Base-by-base conservation (phyloP, 2,329 filamentous ascomycete genomes). In the Pseudocercospora vitis region DNA sequence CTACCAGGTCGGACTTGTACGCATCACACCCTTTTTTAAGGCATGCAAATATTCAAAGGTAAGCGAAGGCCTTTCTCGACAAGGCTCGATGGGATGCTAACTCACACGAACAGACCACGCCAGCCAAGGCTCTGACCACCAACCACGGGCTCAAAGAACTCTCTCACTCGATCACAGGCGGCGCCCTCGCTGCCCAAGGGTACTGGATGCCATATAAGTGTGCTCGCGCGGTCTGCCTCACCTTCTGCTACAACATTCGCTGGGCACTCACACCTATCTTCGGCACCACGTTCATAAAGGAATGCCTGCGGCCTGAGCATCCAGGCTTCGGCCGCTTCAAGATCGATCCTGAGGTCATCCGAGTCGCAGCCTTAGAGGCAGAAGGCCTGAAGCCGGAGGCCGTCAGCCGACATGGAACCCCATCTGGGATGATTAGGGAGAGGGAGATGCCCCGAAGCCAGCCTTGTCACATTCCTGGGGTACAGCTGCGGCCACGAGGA, bases 151-250 rank as follows among this genome's bases (percentile, higher is more conserved):
- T 99, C 28, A 85, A 86, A 61, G 87, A 94, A n/a, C 88, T 97
- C 57, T 90, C 88, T 23, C 88, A 95, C 70, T 96, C 90, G 71
- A 95, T 97, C 69, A 99, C 94, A 0, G 94, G 94, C 21, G 94
- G 94, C 5, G 86, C 91, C 24, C 85, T 97, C 53, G 84, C 84
- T 56, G 92, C 91, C 48, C 94, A 99, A 84, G 91, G 94, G 28
- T 99, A 97, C 72, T 99, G 94, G 94, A 90, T 97, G 82, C 92
- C 92, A 2, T 97, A 86, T 65, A 76, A 83, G 32, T 95, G 91
- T 62, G 94, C 94, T 42, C 87, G 82, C 71, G 91, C 90, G 8
- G 77, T 99, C 48, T 95, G 91, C 65, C 82, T 89, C 3, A 96
- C 89, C 0, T 97, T 97, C 70, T 97, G 92, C 74, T 84, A 86